These are phyloP conservation scores for Chrysoporthe deuterocubensis DNA, from an alignment of 2,329 filamentous ascomycete species.

Conservation along the genomic window DNA sequence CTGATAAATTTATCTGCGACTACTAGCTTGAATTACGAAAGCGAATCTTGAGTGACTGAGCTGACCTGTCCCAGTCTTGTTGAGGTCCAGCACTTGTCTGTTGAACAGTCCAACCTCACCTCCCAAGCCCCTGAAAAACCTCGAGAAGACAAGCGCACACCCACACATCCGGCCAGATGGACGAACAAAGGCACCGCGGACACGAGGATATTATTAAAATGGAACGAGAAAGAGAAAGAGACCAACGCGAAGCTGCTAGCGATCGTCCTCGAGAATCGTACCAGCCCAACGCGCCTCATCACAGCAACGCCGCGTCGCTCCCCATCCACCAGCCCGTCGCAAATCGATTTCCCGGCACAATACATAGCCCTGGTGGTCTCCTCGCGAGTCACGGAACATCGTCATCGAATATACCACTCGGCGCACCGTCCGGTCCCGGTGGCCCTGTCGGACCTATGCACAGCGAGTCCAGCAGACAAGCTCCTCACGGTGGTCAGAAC, in stretches of 20 bases:
- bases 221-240: conserved; percentile 68
- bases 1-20: background rate
- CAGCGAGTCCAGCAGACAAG: conserved; percentile 54
- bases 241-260: conserved; percentile 62
- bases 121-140: conserved; percentile 1
- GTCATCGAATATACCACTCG: conserved; percentile 55
- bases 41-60: background rate
- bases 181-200: conserved; percentile 51
- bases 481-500: conserved; percentile 57
- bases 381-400: conserved; percentile 73
- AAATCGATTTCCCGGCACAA: conserved; percentile 75
- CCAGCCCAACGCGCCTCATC: conserved; percentile 71
- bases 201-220: conserved; percentile 51
- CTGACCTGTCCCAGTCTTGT: conserved; percentile 24
- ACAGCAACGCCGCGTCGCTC: conserved; percentile 85
- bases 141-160: background rate
- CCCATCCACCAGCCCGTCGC: conserved; percentile 95
- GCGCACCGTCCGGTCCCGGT: conserved; percentile 55
- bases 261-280: conserved; percentile 59
- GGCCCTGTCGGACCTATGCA: conserved; percentile 61
- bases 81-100: conserved; percentile 18
- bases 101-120: background rate
- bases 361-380: conserved; percentile 90
- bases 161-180: conserved; percentile 38
- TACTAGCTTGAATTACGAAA: background rate